Evolutionary conservation across 1,139 yeast species (phyloP).

Genomic region (Lizanozyma gosingica): DNA sequence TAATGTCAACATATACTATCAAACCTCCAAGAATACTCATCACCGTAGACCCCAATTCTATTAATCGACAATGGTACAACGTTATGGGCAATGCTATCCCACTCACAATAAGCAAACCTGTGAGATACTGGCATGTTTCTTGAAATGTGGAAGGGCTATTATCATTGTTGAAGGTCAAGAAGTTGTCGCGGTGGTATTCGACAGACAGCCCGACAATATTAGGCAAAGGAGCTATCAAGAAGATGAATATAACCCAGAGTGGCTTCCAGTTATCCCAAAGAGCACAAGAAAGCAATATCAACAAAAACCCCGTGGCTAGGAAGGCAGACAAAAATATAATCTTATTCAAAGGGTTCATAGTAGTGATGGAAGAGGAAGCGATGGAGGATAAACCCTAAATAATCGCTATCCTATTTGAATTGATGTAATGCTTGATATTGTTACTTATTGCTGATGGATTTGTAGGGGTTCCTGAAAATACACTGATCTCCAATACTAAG

Average conservation of each 20-base stretch:
- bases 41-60: conserved; percentile 47
- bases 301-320: conserved; percentile 65
- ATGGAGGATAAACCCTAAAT: too few relatives aligned
- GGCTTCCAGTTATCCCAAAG: conserved; percentile 65
- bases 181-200: conserved; percentile 44
- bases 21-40: conserved; percentile 68
- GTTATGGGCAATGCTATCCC: conserved; percentile 62
- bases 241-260: conserved; percentile 55
- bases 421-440: too few relatives aligned
- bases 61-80: conserved; percentile 50
- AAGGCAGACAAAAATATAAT: conserved; percentile 64
- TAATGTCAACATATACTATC: conserved; percentile 62
- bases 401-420: too few relatives aligned
- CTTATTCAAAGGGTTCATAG: conserved; percentile 50
- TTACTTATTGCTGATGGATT: too few relatives aligned
- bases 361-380: neutral
- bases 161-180: conserved; percentile 52
- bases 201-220: conserved; percentile 39
- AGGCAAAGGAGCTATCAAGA: conserved; percentile 66
- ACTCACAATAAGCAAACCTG: conserved; percentile 60
- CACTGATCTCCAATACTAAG: too few relatives aligned
- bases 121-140: conserved; percentile 52
- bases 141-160: conserved; percentile 38
- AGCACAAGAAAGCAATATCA: conserved; percentile 66
- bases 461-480: too few relatives aligned